phyloP scores from a whole-genome alignment of 768 basidiomycete species.

The Trametes meyenii region DNA sequence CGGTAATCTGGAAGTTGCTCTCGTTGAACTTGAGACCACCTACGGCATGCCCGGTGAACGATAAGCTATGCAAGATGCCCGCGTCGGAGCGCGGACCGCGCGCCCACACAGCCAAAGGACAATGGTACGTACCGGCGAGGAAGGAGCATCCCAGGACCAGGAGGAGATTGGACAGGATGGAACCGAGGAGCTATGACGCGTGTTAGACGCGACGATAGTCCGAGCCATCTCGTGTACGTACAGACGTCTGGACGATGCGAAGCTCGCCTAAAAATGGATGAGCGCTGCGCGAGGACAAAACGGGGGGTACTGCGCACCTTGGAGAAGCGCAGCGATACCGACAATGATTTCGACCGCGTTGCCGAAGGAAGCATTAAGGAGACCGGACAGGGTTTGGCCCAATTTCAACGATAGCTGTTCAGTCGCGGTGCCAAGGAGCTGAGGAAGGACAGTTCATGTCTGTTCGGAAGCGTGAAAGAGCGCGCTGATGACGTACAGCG shows the following conservation, averaged over 20 bases:
- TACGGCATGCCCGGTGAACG: slow-evolving; percentile 27
- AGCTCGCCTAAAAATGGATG: slow-evolving; percentile 58
- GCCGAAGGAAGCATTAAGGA: slow-evolving; percentile 84
- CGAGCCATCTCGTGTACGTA: slow-evolving; percentile 36
- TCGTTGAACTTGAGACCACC: slow-evolving; percentile 70
- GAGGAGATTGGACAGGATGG: slow-evolving; percentile 87
- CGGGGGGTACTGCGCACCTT: slow-evolving; percentile 48
- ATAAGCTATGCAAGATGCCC: background rate
- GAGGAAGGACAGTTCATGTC: background rate
- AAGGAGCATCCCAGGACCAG: slow-evolving; percentile 92
- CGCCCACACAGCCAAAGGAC: slow-evolving; percentile 3
- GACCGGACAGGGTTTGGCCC: slow-evolving; percentile 83
- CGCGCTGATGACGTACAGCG: slow-evolving; percentile 51
- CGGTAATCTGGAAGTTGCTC: slow-evolving; percentile 78
- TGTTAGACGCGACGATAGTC: background rate
- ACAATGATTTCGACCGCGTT: slow-evolving; percentile 91
- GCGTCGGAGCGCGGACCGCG: background rate
- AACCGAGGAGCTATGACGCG: slow-evolving; percentile 74
- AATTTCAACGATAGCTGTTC: slow-evolving; percentile 78
- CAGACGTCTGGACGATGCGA: slow-evolving; percentile 90
- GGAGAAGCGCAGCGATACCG: slow-evolving; percentile 79
- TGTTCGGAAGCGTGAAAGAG: background rate
- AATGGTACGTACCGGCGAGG: slow-evolving; percentile 60
- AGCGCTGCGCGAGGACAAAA: background rate
- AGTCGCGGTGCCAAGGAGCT: slow-evolving; percentile 81